Evolutionary conservation across 176 grass and related monocot species (phyloP).

Genomic region (Panicum miliaceum): DNA sequence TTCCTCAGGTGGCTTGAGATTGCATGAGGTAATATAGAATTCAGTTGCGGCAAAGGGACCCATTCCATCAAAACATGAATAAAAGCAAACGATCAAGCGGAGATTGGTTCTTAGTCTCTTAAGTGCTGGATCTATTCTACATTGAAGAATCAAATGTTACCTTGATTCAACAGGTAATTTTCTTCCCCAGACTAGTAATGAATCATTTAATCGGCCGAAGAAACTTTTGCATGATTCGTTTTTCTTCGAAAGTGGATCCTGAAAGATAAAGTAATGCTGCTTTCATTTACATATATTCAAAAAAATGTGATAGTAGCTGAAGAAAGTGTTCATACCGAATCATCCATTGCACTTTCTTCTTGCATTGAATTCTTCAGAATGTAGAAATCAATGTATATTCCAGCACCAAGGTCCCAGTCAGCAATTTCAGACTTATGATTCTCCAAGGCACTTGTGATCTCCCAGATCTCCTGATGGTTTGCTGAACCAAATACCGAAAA

Average conservation of each 20-base stretch:
- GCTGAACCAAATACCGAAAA: conserved; percentile 43
- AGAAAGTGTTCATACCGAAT: conserved; percentile 51
- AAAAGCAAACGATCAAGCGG: background rate
- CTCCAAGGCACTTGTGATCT: conserved; percentile 76
- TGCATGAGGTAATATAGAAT: background rate
- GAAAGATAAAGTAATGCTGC: conserved; percentile 31
- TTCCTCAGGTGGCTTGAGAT: background rate
- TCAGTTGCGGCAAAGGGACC: background rate
- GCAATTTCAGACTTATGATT: conserved; percentile 86
- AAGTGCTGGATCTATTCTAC: background rate
- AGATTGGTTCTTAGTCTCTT: conserved; percentile 7
- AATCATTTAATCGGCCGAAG: conserved; percentile 75
- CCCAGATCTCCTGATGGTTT: conserved; percentile 85
- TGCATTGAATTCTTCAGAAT: conserved; percentile 67
- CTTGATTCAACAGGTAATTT: conserved; percentile 83
- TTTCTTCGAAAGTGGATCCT: conserved; percentile 78
- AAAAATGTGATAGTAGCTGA: background rate
- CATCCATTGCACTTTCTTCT: conserved; percentile 68
- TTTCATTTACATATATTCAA: conserved; percentile 21
- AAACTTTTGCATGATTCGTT: conserved; percentile 76
- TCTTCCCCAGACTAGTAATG: conserved; percentile 79
- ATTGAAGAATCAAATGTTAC: conserved; percentile 46
- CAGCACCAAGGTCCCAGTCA: conserved; percentile 89
- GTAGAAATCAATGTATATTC: conserved; percentile 88
- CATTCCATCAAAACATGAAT: background rate